A percentile compares a stretch with the other conserved stretches of the same genome.
phyloP scores from a whole-genome alignment of 768 basidiomycete genomes.

The Hygrophoropsis aurantiaca region DNA sequence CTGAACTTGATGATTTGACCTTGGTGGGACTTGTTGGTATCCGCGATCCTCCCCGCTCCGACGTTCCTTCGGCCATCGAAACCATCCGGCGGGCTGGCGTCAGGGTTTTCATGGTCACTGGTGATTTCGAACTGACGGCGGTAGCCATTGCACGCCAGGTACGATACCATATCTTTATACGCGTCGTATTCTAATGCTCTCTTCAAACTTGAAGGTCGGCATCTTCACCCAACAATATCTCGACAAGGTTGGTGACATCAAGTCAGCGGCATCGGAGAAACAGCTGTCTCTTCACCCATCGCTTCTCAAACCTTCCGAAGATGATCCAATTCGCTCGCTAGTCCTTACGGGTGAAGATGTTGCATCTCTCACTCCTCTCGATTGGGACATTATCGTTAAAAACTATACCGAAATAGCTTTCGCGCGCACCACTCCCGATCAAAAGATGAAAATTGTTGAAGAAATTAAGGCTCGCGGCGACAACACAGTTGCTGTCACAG shows the following conservation, averaged over 20 bases:
- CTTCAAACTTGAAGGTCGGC: slow-evolving; percentile 36
- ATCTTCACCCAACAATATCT: slow-evolving; percentile 40
- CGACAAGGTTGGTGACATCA: slow-evolving; percentile 33
- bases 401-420: slow-evolving; percentile 47
- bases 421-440: slow-evolving; percentile 54
- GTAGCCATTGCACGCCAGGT: slow-evolving; percentile 50
- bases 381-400: slow-evolving; percentile 42
- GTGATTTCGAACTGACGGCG: slow-evolving; percentile 55
- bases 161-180: slow-evolving; percentile 11
- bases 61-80: slow-evolving; percentile 46
- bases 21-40: slow-evolving; percentile 55
- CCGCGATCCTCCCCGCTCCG: slow-evolving; percentile 53
- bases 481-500: slow-evolving; percentile 52
- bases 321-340: slow-evolving; percentile 38
- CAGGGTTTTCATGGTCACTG: slow-evolving; percentile 57
- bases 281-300: slow-evolving; percentile 15
- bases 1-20: slow-evolving; percentile 37
- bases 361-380: slow-evolving; percentile 29
- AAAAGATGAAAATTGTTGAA: slow-evolving; percentile 58
- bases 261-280: slow-evolving; percentile 12
- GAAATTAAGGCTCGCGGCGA: slow-evolving; percentile 47
- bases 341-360: slow-evolving; percentile 48
- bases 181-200: background rate
- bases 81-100: slow-evolving; percentile 51
- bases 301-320: slow-evolving; percentile 34